Evolutionary conservation across 2,329 filamentous ascomycete genomes (phyloP).

Genomic region (Pseudogymnoascus sp.): DNA sequence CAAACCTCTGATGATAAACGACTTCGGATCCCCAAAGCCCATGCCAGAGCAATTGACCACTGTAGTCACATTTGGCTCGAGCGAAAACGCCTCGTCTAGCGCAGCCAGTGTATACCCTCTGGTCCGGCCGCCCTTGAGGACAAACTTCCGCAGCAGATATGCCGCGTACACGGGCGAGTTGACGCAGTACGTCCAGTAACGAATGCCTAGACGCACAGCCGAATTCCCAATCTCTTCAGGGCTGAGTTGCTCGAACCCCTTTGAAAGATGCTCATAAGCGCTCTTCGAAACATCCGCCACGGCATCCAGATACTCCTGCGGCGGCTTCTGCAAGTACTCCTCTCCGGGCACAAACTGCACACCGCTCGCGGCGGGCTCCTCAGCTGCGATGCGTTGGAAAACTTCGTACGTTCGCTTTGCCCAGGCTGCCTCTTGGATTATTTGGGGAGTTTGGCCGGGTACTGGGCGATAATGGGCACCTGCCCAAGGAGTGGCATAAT

Average conservation of each 20-base stretch:
- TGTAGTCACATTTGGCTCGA: conserved; percentile 28
- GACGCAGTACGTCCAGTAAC: conserved; percentile 35
- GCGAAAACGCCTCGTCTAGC: conserved; percentile 32
- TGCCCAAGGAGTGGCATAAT: conserved; percentile 40
- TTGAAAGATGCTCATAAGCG: not conserved
- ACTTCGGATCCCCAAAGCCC: conserved; percentile 35
- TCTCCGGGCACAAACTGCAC: conserved; percentile 32
- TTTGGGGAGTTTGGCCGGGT: conserved; percentile 32
- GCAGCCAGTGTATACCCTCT: conserved; percentile 20
- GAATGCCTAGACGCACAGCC: conserved; percentile 29
- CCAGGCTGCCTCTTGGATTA: conserved; percentile 30
- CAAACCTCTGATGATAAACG: conserved; percentile 35
- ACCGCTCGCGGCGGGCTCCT: conserved; percentile 30
- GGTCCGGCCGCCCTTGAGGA: conserved; percentile 31
- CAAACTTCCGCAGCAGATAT: conserved; percentile 34
- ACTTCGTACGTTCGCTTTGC: conserved; percentile 32
- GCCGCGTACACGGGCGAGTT: conserved; percentile 38
- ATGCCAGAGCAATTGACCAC: conserved; percentile 39
- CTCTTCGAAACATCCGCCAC: conserved; percentile 17
- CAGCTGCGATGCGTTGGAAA: conserved; percentile 30
- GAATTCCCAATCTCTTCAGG: not conserved
- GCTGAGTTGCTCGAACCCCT: not conserved
- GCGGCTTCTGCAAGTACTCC: conserved; percentile 36
- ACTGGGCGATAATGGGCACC: conserved; percentile 41
- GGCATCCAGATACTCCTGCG: conserved; percentile 28